phyloP scores from a whole-genome alignment of 768 basidiomycete genomes.

The Tephrocybe sp. region DNA sequence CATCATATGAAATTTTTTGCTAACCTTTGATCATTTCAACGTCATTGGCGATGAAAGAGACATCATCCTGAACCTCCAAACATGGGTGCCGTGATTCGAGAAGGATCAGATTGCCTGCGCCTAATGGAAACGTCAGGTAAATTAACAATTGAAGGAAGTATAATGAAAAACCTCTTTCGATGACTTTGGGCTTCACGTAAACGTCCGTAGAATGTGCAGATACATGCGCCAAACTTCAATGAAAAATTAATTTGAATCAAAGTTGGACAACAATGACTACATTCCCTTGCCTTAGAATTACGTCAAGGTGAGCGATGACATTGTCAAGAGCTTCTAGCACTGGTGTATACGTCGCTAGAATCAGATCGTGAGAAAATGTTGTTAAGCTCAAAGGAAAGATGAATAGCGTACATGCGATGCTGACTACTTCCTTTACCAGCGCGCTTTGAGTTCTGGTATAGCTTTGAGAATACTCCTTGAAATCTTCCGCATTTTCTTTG shows the following conservation, averaged over 20 bases:
- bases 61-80: slow-evolving; percentile 92
- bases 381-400: slow-evolving; percentile 41
- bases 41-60: slow-evolving; percentile 95
- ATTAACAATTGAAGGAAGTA: neutral
- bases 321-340: slow-evolving; percentile 83
- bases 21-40: slow-evolving; percentile 89
- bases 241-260: neutral
- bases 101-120: slow-evolving; percentile 76
- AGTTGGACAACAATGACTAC: neutral
- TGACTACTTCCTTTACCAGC: slow-evolving; percentile 90
- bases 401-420: slow-evolving; percentile 74
- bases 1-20: slow-evolving; percentile 8
- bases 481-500: slow-evolving; percentile 70
- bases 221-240: slow-evolving; percentile 85
- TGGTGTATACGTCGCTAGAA: slow-evolving; percentile 85
- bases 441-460: slow-evolving; percentile 77
- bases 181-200: slow-evolving; percentile 83
- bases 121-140: slow-evolving; percentile 31
- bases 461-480: slow-evolving; percentile 57
- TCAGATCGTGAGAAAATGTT: slow-evolving; percentile 22
- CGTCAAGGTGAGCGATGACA: slow-evolving; percentile 87
- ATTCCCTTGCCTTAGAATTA: slow-evolving; percentile 72
- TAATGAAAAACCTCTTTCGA: slow-evolving; percentile 62
- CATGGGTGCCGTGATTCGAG: slow-evolving; percentile 93
- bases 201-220: slow-evolving; percentile 82